Percentiles rank a stretch among this genome's conserved stretches.
Conservation (phyloP, 75 land plant genomes). For the Isoetes taiwanensis region DNA sequence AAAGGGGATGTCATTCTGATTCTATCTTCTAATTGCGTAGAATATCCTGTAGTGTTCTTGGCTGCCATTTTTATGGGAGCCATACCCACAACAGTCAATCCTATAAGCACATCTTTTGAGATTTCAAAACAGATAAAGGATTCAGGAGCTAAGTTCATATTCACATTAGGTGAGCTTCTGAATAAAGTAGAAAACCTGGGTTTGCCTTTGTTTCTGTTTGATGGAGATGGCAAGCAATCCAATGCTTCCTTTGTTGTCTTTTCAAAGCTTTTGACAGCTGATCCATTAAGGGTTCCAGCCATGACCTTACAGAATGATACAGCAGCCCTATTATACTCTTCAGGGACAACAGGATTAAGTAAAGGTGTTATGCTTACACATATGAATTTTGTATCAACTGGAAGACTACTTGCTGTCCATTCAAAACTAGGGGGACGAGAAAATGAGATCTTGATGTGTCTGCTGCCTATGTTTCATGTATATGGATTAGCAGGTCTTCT, state of each 20-base stretch:
- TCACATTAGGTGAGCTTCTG: constrained; percentile 14
- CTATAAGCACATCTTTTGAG: constrained; percentile 34
- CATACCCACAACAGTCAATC: constrained; percentile 40
- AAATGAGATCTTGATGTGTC: constrained; percentile 22
- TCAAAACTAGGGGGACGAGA: not conserved
- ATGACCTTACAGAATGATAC: constrained; percentile 18
- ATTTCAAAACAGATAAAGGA: constrained; percentile 64
- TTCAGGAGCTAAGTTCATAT: constrained; percentile 20
- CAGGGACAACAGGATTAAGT: constrained; percentile 32
- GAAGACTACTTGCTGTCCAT: too few species aligned
- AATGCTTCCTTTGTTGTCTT: not conserved
- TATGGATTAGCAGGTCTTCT: constrained; percentile 42
- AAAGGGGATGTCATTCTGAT: constrained; percentile 44
- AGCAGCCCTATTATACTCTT: constrained; percentile 34
- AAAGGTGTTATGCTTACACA: constrained; percentile 39
- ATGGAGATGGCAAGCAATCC: not conserved
- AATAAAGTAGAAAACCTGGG: constrained; percentile 26
- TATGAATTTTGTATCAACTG: constrained; percentile 26
- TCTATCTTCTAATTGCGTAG: constrained; percentile 43
- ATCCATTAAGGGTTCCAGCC: not conserved
- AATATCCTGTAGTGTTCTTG: constrained; percentile 39
- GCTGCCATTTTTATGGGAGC: constrained; percentile 44
- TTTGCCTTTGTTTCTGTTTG: constrained; percentile 19
- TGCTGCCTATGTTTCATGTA: constrained; percentile 77
- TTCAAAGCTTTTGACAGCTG: constrained; percentile 1